These are phyloP conservation scores for Trametes versicolor DNA, from an alignment of 1,284 basidiomycete genomes.

Conservation along the genomic window DNA sequence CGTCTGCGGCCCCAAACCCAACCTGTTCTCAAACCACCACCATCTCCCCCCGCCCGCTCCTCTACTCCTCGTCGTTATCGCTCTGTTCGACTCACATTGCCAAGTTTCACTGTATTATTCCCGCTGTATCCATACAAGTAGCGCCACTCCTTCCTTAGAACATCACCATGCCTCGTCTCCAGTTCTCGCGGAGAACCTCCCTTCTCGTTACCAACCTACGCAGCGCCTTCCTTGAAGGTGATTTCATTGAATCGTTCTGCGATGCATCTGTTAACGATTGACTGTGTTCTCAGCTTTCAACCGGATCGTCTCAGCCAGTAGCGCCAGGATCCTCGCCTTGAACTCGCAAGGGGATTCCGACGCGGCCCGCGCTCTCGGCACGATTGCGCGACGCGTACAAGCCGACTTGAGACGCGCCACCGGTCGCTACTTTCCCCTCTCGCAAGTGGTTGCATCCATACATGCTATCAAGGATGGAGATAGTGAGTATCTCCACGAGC, in stretches of 20 bases:
- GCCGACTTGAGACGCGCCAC: conserved; percentile 22
- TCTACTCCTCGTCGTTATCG: conserved; percentile 2
- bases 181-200: conserved; percentile 17
- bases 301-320: not conserved
- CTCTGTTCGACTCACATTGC: conserved; percentile 1
- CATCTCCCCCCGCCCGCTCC: not conserved
- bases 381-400: conserved; percentile 32
- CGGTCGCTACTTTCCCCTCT: conserved; percentile 27
- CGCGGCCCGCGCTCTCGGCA: conserved; percentile 6
- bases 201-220: conserved; percentile 27
- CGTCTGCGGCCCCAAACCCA: conserved; percentile 25
- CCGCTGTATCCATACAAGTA: not conserved
- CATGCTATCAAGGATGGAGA: conserved; percentile 15
- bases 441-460: conserved; percentile 26
- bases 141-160: not conserved
- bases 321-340: not conserved
- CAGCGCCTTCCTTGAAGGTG: conserved; percentile 27
- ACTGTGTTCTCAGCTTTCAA: conserved; percentile 15
- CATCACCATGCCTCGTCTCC: conserved; percentile 31
- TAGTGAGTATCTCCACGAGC: conserved; percentile 10
- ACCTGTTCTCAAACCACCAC: conserved; percentile 22
- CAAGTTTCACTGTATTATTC: not conserved
- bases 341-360: not conserved
- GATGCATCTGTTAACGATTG: not conserved
- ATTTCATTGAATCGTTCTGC: not conserved